Conservation (phyloP, 2,329 filamentous ascomycete species). For the Penicillium hesseltinei region DNA sequence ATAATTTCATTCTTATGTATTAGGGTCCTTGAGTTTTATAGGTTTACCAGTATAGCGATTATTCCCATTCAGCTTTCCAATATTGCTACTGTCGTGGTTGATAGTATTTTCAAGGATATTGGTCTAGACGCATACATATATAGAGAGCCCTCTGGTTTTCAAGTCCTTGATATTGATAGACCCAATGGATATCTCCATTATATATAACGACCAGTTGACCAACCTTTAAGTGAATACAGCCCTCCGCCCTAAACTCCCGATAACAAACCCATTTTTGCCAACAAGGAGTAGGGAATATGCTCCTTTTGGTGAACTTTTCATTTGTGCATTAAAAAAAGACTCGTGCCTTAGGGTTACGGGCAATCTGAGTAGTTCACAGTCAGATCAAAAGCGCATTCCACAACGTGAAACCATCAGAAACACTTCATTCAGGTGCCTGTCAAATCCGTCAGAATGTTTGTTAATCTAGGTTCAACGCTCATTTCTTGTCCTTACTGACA, state of each 20-base stretch:
- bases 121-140: background rate
- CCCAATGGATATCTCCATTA: background rate
- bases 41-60: background rate
- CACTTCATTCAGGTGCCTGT: slow-evolving; percentile 9
- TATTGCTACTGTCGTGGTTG: background rate
- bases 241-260: too few species aligned
- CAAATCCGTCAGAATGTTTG: slow-evolving; percentile 9
- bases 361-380: background rate
- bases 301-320: background rate
- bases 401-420: background rate
- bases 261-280: too few species aligned
- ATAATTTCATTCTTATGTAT: background rate
- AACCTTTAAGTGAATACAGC: background rate
- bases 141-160: background rate
- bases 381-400: background rate
- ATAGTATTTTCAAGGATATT: too few species aligned
- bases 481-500: slow-evolving; percentile 15
- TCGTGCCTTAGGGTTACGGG: background rate
- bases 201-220: background rate
- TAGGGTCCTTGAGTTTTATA: background rate
- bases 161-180: background rate
- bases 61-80: background rate
- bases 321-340: background rate
- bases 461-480: slow-evolving; percentile 14
- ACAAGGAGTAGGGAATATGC: background rate